Base-by-base conservation (phyloP, 169 alveolate genomes). In the Plasmodium gallinaceum region DNA sequence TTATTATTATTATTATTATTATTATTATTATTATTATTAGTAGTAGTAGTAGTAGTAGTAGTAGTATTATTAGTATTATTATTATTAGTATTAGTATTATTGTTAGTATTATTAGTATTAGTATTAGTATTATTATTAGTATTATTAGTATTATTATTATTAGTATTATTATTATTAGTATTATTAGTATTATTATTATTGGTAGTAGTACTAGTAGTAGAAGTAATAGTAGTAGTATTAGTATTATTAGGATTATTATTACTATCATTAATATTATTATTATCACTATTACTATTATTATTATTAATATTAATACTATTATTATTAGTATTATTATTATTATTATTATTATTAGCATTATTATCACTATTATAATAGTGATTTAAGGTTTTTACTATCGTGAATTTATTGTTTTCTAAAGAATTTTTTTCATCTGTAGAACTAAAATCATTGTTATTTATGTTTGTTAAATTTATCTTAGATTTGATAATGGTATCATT, bases 151-250 rank as follows among this genome's bases (percentile, higher is more conserved):
- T 4, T 32, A 32, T 32, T 32, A 32, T 32, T 32, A 32, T 32
- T 54, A 16, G 39, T 18, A 24, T 8, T 20, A 18, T 20, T 24
- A 18, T 18, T 24, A 0, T 20, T 24, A 20, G 14, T 24, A 61
- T 61, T 61, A 18, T 61, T 37, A 18, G 7, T 61, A 61, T 61
- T 24, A 61, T 61, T 61, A 7, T 61, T 65, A 54, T 54, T 54
- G 12, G 0, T 48, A 32, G 1, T 24, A 62, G 0, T 22, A 9
- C 22, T 62, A 6, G 5, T 16, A 62, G 5, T 62, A 62, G 22
- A 26, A 37, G 22, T 32, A 32, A 2, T 32, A 32, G 1, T 32
- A 32, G 1, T 32, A 32, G 1, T 32, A 32, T 32, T 32, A 32
- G 1, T 32, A 32, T 32, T 32, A 32, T 32, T 32, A 32, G 1